Conservation (phyloP, 257 asterid genomes). For the Solanum rostratum region DNA sequence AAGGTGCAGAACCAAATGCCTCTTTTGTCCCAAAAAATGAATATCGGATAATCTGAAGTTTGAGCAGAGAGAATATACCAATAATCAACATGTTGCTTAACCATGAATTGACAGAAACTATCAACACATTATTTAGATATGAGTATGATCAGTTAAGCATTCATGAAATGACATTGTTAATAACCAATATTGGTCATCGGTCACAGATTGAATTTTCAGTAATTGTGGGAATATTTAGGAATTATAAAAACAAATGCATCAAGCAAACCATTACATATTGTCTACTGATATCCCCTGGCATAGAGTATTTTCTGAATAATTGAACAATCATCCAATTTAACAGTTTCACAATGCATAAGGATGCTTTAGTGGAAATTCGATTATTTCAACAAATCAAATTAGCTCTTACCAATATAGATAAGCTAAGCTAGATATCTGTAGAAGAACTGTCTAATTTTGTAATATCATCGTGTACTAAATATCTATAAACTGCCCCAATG, state of each 20-base stretch:
- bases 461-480: background rate
- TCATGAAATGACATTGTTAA: background rate
- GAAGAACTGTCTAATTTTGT: background rate
- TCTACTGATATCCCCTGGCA: background rate
- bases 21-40: conserved; percentile 87
- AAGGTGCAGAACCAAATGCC: conserved; percentile 63
- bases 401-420: background rate
- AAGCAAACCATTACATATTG: background rate
- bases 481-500: background rate
- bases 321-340: background rate
- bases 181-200: background rate
- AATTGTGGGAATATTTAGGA: background rate
- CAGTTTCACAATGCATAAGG: background rate
- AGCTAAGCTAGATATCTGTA: background rate
- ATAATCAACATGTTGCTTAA: background rate
- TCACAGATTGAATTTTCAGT: background rate
- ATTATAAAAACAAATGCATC: background rate
- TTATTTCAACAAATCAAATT: background rate
- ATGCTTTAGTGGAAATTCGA: background rate
- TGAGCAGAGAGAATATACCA: background rate
- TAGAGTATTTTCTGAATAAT: background rate
- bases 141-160: background rate
- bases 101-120: background rate
- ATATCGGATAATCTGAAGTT: conserved; percentile 44
- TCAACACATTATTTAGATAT: background rate